A percentile compares a stretch with the other conserved stretches of the same genome.
Conservation (phyloP, 495 filamentous ascomycete genomes). For the Bathelium albidoporum region DNA sequence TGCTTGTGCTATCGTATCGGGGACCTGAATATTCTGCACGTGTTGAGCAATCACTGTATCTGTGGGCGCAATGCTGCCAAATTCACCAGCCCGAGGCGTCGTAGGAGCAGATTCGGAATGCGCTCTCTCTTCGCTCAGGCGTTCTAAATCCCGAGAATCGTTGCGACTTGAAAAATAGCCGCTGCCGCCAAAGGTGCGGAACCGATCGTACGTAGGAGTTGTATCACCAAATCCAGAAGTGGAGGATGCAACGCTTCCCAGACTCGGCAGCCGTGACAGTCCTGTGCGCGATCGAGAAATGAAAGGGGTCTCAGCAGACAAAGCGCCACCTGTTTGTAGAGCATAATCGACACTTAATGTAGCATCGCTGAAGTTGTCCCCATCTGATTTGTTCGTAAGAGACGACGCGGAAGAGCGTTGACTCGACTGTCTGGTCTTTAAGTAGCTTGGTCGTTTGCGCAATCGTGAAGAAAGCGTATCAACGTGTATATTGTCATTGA, state of each 20-base stretch:
- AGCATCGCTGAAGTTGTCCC: slow-evolving; percentile 50
- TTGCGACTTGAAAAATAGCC: slow-evolving; percentile 19
- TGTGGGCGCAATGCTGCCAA: slow-evolving; percentile 50
- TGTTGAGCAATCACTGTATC: slow-evolving; percentile 85
- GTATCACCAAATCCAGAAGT: slow-evolving; percentile 64
- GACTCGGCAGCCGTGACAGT: slow-evolving; percentile 69
- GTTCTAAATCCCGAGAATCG: slow-evolving; percentile 39
- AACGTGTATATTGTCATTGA: not conserved
- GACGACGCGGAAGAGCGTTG: slow-evolving; percentile 73
- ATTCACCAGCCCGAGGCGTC: slow-evolving; percentile 42
- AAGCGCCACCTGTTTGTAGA: slow-evolving; percentile 71
- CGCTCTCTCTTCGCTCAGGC: slow-evolving; percentile 50
- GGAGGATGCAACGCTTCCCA: slow-evolving; percentile 91
- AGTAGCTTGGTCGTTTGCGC: slow-evolving; percentile 54
- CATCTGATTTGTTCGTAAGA: slow-evolving; percentile 46
- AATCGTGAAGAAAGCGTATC: slow-evolving; percentile 22
- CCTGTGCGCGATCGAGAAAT: slow-evolving; percentile 37
- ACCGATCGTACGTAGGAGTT: slow-evolving; percentile 36
- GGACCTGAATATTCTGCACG: slow-evolving; percentile 78
- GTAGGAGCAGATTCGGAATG: slow-evolving; percentile 37
- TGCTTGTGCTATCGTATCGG: slow-evolving; percentile 76
- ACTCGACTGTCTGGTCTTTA: slow-evolving; percentile 62
- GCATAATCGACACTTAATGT: slow-evolving; percentile 77
- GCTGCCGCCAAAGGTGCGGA: slow-evolving; percentile 28
- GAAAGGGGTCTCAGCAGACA: slow-evolving; percentile 43